Base-by-base conservation (phyloP, 2,329 filamentous ascomycete genomes). In the Hymenoscyphus scutula region DNA sequence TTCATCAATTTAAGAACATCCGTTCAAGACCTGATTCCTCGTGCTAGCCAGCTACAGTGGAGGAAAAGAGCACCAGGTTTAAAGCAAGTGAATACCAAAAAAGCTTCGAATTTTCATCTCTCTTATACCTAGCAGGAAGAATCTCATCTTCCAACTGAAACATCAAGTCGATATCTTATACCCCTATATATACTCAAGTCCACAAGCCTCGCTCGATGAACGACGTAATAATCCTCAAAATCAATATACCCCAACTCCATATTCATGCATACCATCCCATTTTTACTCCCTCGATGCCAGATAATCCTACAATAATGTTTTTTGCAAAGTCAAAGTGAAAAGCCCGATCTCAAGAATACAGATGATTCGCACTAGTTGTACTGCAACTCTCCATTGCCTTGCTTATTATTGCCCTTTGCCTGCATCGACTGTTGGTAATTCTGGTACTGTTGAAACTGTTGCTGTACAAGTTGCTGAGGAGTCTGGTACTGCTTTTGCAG, bases 401-500 rank as follows among this genome's bases (percentile, higher is more conserved):
- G 23, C 8, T 58, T 58, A 53, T 63, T 67, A 11, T n/a, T n/a
- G n/a, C 66, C 63, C 37, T 68, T 68, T 1, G 53, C 62, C 29
- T 72, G 70, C 41, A 66, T 64, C 56, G 70, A 68, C 45, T 72
- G 65, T 51, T 73, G 70, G 23, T 58, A 72, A 25, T 71, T 66
- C 11, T 72, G 66, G 34, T 73, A 73, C 41, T 73, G 70, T 25
- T 73, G 64, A 55, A 73, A 73, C 30, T 74, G 70, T 23, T 72
- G 70, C 53, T 74, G 70, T 17, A 73, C 68, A 8, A 72, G 62
- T 65, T 74, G 72, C 53, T 74, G 72, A 15, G 71, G 72, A 5
- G 67, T 72, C 55, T 74, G 72, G 61, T 73, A 71, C 19, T 71
- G 69, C 32, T 74, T 74, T 27, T 74, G 73, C 11, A 74, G 59